Conservation (phyloP, 176 grass and related monocot genomes). For the Olyra latifolia region DNA sequence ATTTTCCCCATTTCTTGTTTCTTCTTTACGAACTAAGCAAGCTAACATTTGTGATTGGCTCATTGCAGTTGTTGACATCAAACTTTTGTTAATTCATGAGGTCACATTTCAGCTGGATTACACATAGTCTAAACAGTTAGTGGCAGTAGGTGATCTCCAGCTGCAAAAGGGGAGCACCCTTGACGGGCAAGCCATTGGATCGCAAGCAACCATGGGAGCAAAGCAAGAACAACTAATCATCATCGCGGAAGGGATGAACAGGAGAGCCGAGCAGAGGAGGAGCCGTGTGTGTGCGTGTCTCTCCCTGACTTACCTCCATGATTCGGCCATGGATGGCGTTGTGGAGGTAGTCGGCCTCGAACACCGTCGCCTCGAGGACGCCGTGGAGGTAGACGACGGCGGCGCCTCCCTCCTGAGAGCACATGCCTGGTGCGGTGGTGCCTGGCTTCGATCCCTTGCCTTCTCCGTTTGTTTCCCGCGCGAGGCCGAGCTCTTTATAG, state of each 20-base stretch:
- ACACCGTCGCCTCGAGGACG: constrained; percentile 67
- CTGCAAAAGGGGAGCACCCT: constrained; percentile 17
- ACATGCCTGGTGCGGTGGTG: constrained; percentile 17
- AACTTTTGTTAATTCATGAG: not conserved
- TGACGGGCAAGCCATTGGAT: constrained; percentile 32
- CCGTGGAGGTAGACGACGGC: constrained; percentile 66
- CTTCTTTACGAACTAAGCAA: not conserved
- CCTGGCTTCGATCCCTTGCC: not conserved
- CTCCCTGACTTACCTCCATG: constrained; percentile 38
- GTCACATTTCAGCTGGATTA: constrained; percentile 6
- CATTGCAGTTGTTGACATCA: not conserved
- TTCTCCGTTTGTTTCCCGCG: not conserved
- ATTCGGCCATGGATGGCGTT: constrained; percentile 49
- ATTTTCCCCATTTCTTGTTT: not conserved
- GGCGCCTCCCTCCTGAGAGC: not conserved
- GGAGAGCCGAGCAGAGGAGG: not conserved
- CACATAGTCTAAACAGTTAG: not conserved
- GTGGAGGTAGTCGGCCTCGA: constrained; percentile 67
- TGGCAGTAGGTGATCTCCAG: constrained; percentile 40
- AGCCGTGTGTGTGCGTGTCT: not conserved
- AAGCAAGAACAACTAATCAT: constrained; percentile 28
- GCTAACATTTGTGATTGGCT: not conserved
- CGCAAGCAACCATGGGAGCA: constrained; percentile 41
- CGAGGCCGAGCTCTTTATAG: constrained; percentile 28
- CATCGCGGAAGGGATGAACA: not conserved